Percentiles rank a stretch among this genome's conserved stretches.
Conservation (phyloP, 305 asterid genomes). For the Solanum hybrid region DNA sequence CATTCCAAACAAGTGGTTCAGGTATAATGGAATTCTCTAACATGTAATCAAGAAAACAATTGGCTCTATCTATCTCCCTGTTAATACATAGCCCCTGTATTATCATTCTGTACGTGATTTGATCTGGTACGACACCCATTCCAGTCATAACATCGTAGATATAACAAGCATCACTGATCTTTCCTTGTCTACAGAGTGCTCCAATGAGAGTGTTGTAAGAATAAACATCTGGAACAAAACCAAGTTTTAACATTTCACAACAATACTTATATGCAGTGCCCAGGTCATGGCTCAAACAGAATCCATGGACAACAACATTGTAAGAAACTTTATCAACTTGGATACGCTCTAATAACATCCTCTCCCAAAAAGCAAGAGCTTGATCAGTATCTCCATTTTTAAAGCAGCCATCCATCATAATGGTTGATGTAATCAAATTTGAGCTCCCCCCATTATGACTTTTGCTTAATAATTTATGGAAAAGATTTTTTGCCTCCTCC, state of each 20-base stretch:
- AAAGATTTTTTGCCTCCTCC: slow-evolving; percentile 42
- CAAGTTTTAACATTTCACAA: slow-evolving; percentile 55
- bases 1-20: slow-evolving; percentile 1
- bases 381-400: slow-evolving; percentile 47
- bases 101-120: slow-evolving; percentile 54
- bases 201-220: slow-evolving; percentile 63
- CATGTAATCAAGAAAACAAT: slow-evolving; percentile 24
- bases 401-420: slow-evolving; percentile 68
- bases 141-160: slow-evolving; percentile 49
- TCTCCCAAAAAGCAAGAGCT: slow-evolving; percentile 53
- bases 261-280: slow-evolving; percentile 31
- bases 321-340: slow-evolving; percentile 53
- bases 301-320: slow-evolving; percentile 62
- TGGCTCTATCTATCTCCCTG: slow-evolving; percentile 15
- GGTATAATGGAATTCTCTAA: slow-evolving; percentile 28
- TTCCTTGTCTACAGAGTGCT: slow-evolving; percentile 58
- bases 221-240: slow-evolving; percentile 49
- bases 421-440: slow-evolving; percentile 54
- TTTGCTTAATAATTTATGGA: slow-evolving; percentile 44
- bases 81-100: slow-evolving; percentile 53
- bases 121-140: slow-evolving; percentile 65
- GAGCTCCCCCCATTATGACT: slow-evolving; percentile 21
- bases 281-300: slow-evolving; percentile 40
- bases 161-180: slow-evolving; percentile 58
- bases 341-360: slow-evolving; percentile 24